Evolutionary conservation across 805 yeast species (phyloP).

Genomic region (Dipodascopsis uninucleata): DNA sequence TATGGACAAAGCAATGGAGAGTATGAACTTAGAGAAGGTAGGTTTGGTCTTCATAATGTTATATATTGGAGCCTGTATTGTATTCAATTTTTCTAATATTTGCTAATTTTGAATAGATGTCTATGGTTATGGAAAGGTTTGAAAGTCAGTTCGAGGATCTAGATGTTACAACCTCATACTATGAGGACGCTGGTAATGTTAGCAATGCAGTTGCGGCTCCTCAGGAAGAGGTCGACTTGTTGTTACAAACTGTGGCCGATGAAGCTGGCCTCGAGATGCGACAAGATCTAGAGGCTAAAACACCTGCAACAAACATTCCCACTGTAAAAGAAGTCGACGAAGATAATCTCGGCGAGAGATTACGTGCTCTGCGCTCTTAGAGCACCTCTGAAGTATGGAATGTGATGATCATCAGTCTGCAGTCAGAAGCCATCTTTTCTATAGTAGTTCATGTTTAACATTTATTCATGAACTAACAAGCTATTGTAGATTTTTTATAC

Average conservation of each 20-base stretch:
- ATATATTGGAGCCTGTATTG: not conserved
- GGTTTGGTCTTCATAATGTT: not conserved
- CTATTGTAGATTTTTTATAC: too few species aligned
- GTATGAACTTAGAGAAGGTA: slow-evolving; percentile 83
- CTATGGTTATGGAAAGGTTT: slow-evolving; percentile 94
- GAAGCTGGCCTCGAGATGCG: slow-evolving; percentile 93
- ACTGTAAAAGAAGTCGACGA: slow-evolving; percentile 58
- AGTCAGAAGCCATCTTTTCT: too few species aligned
- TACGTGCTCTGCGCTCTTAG: slow-evolving; percentile 71
- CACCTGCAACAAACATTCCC: slow-evolving; percentile 52
- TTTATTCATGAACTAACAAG: too few species aligned
- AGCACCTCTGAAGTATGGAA: too few species aligned
- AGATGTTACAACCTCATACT: slow-evolving; percentile 89
- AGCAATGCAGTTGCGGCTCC: slow-evolving; percentile 89
- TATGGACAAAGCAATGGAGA: slow-evolving; percentile 92
- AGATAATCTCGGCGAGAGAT: slow-evolving; percentile 79
- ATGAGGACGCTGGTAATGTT: slow-evolving; percentile 83
- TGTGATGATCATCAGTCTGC: too few species aligned
- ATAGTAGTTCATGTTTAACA: too few species aligned
- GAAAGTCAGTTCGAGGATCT: slow-evolving; percentile 94
- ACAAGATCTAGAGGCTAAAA: slow-evolving; percentile 61
- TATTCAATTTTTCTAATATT: not conserved
- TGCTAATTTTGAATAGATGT: slow-evolving; percentile 43
- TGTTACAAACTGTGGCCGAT: slow-evolving; percentile 90
- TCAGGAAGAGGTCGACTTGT: slow-evolving; percentile 87